Evolutionary conservation across 331 rosid species (phyloP), one percentile per base, ranked within the genome.

Genomic region (Prunus yedoensis): DNA sequence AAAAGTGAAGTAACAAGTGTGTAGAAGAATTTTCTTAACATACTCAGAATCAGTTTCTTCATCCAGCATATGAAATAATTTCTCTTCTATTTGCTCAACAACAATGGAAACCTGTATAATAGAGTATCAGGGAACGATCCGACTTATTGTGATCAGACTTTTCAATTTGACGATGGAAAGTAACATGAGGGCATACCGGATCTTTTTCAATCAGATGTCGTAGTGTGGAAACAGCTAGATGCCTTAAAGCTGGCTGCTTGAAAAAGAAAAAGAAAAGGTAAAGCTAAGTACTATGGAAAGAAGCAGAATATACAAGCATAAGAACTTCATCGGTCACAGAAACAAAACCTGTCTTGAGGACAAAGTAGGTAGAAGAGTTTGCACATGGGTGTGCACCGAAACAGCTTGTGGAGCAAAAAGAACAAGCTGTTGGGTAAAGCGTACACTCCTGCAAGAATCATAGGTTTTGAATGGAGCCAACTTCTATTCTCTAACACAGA

Each of bases 41-140:
- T 91, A 93, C 98, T 93, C 97, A 38, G 96, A 81, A 87, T 94
- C 96, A 66, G 99, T 94, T 91, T 94, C 99, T 81, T 92, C 99
- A 80, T 94, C 97, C 83, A 94, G 91, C 97, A 94, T 92, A 82
- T 81, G 86, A 91, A 94, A 94, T 68, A 94, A 79, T 70, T 83
- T 85, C 75, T 92, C 99, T 82, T 94, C 99, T 75, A 92, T 92
- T 83, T 91, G 93, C 84, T 92, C 99, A 62, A 78, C 89, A 51
- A 86, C 88, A 72, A 94, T 76, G 13, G 97, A 91, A 67, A 82
- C 99, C 99, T 94, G 93, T 46, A 76, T 77, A 43, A 74, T 76
- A 72, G 20, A 85, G 65, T 54, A 78, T 60, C 78, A 79, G 79
- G 66, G 60, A 82, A 81, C 66, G 76, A 56, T 79, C 47, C 51